Base-by-base conservation (phyloP, 768 basidiomycete genomes). In the Leccinum rimulosum region DNA sequence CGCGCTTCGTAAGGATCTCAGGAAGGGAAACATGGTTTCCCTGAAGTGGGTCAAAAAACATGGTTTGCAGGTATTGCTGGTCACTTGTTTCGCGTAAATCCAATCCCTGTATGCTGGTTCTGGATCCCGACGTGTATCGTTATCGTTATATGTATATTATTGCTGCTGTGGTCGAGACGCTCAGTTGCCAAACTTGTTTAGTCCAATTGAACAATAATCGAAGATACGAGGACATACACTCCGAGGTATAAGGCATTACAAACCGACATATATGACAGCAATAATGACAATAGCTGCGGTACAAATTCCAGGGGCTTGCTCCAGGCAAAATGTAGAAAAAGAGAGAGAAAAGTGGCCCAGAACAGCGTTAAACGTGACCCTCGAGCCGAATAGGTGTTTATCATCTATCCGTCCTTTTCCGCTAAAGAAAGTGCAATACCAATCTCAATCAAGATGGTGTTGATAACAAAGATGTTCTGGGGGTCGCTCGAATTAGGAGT, bases 21-120 rank as follows among this genome's bases (percentile, higher is more conserved):
- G 75, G 70, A 80, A 78, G 65, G 76, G 75, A 71, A 82, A 72
- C 30, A 70, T 63, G 15, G 79, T 79, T 1, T 75, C 85, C 0
- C 68, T 82, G 40, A 71, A 78, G 56, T 82, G 80, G 80, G 87
- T 88, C 31, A 91, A 91, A 76, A 70, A 82, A 57, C 79, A 79
- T 11, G 88, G 88, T 1, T 69, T 85, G 50, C 77, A 82, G 57
- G 86, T 86, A n/a, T 74, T 90, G 12, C 74, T 91, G 51, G 82
- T 91, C 38, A 73, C 76, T 30, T 81, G 78, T 66, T 76, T 75
- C 63, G 67, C 72, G 33, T 82, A 69, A 50, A n/a, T 27, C 31
- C 35, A 22, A 11, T 9, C 22, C 17, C n/a, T 27, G 19, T 59
- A 4, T 28, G 33, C 31, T 36, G n/a, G 35, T 17, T 49, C 30